Base-by-base conservation (phyloP, 2,329 filamentous ascomycete genomes). In the Trichoderma sp. region DNA sequence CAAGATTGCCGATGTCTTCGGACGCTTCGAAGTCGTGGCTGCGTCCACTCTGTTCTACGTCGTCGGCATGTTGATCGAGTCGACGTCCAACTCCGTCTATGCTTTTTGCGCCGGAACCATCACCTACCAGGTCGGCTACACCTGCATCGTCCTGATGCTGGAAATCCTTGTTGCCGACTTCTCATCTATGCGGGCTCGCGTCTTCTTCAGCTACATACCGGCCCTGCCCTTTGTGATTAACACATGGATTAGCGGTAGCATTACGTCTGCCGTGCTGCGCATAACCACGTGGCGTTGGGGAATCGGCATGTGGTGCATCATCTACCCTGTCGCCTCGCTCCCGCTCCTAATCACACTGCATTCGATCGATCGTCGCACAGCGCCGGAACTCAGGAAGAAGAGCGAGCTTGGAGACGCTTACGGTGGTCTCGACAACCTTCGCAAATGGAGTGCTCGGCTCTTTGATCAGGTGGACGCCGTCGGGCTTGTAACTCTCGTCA, bases 1-100 rank as follows among this genome's bases (percentile, higher is more conserved):
- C 10, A 89, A 89, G 71, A 81, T 90, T 67, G 86, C 87, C 19
- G 88, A 87, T 71, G 84, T 89, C 10, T 88, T 90, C 71, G 88
- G 88, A 22, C 82, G 88, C 68, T 80, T 86, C 22, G 87, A 90
- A 73, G 78, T 89, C 37, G 80, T 90, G 13, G 74, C 83, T 4
- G 75, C 87, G 1, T 84, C 85, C 0, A 82, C 87, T 1, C 54
- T 87, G 12, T 86, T 89, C 68, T 89, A 89, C 68, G 81, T 85
- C 1, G 27, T 79, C 59, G 83, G 84, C 13, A 86, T 87, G 5
- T 81, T 85, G 6, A 76, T 89, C 34, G 85, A 89, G 74, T 80
- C 86, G 13, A 79, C 77, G 5, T 80, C 85, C 0, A 77, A 74
- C 17, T 80, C 79, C 27, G 80, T 89, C 1, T 77, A 83, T 59